Conservation (phyloP, 2,329 filamentous ascomycete species). For the Hypoxylon sp. region DNA sequence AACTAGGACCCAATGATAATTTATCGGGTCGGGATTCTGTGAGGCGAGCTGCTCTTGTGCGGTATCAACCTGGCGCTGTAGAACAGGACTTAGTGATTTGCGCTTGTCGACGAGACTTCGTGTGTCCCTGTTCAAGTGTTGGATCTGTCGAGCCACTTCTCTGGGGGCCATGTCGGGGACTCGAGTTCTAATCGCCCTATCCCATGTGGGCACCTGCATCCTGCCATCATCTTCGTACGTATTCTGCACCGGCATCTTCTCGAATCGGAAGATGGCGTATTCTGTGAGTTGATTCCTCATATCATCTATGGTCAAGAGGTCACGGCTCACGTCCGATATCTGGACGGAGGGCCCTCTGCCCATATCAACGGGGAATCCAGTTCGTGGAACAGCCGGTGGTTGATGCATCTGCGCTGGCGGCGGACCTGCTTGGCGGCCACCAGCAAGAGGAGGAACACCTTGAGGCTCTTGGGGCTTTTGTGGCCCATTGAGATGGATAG, state of each 20-base stretch:
- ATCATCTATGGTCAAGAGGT: conserved; percentile 55
- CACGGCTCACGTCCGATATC: conserved; percentile 55
- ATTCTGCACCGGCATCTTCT: conserved; percentile 54
- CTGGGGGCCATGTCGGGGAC: conserved; percentile 55
- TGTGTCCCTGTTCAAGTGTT: conserved; percentile 54
- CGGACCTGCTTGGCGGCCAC: conserved; percentile 12
- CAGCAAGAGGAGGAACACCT: neutral
- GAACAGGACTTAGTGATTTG: conserved; percentile 50
- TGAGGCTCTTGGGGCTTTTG: conserved; percentile 11
- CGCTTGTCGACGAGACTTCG: conserved; percentile 56
- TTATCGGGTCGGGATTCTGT: conserved; percentile 52
- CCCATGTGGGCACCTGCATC: conserved; percentile 56
- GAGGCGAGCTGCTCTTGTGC: conserved; percentile 53
- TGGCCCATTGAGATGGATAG: conserved; percentile 12
- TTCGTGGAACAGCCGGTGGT: conserved; percentile 10
- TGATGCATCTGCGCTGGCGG: conserved; percentile 1
- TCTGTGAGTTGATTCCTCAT: conserved; percentile 57
- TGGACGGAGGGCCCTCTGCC: conserved; percentile 38
- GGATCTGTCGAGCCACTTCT: conserved; percentile 55
- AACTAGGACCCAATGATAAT: conserved; percentile 57
- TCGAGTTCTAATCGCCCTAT: conserved; percentile 51
- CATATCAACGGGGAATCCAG: conserved; percentile 14
- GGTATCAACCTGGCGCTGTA: conserved; percentile 59
- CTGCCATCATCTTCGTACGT: conserved; percentile 55
- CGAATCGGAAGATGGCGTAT: conserved; percentile 58